Conservation (phyloP, 352 stramenopile species). For the Phytophthora sp. region DNA sequence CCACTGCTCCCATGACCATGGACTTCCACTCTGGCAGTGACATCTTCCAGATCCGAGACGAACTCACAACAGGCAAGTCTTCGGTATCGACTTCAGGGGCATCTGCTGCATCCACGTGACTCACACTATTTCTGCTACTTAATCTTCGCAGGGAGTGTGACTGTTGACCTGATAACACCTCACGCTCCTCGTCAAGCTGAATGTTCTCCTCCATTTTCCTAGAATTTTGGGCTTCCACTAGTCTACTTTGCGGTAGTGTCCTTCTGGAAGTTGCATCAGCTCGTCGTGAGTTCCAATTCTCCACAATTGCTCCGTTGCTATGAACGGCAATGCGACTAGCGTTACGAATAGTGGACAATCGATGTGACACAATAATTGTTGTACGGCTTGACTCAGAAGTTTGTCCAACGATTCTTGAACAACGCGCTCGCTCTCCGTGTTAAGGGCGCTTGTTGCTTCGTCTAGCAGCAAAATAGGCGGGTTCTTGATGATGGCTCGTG, state of each 20-base stretch:
- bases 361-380: constrained; percentile 86
- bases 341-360: constrained; percentile 90
- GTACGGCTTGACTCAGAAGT: constrained; percentile 53
- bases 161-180: too few relatives aligned
- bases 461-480: constrained; percentile 92
- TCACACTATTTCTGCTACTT: constrained; percentile 26
- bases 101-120: constrained; percentile 22
- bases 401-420: constrained; percentile 60
- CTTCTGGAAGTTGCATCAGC: constrained; percentile 58
- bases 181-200: too few relatives aligned
- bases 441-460: constrained; percentile 46
- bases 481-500: constrained; percentile 90
- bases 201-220: constrained; percentile 12
- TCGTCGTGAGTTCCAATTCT: constrained; percentile 83
- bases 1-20: constrained; percentile 36
- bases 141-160: constrained; percentile 25
- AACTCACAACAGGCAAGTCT: constrained; percentile 32
- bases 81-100: constrained; percentile 6
- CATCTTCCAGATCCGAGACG: constrained; percentile 55
- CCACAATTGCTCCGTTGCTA: constrained; percentile 69
- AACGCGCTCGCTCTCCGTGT: constrained; percentile 40
- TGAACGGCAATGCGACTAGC: constrained; percentile 85
- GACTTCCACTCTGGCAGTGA: constrained; percentile 50
- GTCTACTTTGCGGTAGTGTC: constrained; percentile 41
- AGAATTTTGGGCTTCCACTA: constrained; percentile 44